Conservation (phyloP, 2,329 filamentous ascomycete species). For the Aspergillus latus region DNA sequence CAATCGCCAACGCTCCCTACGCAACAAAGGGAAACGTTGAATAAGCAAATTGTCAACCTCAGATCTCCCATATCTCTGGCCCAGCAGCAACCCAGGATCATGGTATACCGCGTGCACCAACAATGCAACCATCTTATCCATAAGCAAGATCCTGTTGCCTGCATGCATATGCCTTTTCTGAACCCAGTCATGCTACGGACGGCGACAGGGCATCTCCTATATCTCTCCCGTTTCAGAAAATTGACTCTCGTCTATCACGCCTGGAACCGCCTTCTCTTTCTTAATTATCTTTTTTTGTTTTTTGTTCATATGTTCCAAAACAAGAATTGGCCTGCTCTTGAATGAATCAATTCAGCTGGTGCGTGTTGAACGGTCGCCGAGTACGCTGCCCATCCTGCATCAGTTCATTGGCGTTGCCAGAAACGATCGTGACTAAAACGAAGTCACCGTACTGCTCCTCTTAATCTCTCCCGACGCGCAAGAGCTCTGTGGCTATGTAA, state of each 20-base stretch:
- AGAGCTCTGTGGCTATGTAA: conserved; percentile 66
- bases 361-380: conserved; percentile 28
- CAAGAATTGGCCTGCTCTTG: conserved; percentile 10
- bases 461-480: conserved; percentile 57
- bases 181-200: conserved; percentile 5
- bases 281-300: conserved; percentile 35
- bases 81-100: too few species aligned
- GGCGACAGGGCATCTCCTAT: conserved; percentile 25
- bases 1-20: too few species aligned
- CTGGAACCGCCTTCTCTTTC: conserved; percentile 37
- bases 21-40: too few species aligned
- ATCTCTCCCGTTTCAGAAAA: conserved; percentile 25
- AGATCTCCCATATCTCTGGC: too few species aligned
- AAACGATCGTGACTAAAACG: conserved; percentile 63
- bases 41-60: too few species aligned
- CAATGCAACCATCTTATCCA: too few species aligned
- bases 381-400: conserved; percentile 34
- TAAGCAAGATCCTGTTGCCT: too few species aligned
- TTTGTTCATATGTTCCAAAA: conserved; percentile 36
- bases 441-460: conserved; percentile 66
- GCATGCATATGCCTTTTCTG: too few species aligned
- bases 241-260: conserved; percentile 38
- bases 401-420: conserved; percentile 22
- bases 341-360: conserved; percentile 13
- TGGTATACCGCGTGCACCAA: too few species aligned